A percentile compares a stretch with the other conserved stretches of the same genome.
Conservation (phyloP, 371 early-diverging fungal species). For the Syncephalastrum contaminatum region DNA sequence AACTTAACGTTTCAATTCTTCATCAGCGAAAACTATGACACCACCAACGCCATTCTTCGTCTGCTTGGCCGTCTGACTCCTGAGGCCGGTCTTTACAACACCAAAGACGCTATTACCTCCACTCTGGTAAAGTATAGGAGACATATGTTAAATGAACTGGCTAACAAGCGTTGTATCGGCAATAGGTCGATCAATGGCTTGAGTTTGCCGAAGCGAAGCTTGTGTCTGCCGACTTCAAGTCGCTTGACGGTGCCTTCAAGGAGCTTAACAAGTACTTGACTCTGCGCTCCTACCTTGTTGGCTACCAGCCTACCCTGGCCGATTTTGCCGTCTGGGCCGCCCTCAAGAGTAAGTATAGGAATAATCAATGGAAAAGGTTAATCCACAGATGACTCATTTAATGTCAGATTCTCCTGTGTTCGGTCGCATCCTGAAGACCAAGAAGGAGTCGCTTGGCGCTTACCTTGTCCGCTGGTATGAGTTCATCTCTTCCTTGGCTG, state of each 20-base stretch:
- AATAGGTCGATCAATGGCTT: constrained; percentile 62
- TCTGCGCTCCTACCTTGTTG: constrained; percentile 81
- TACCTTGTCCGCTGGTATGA: constrained; percentile 86
- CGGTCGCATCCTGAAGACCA: constrained; percentile 75
- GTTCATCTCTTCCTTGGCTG: constrained; percentile 65
- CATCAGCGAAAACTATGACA: constrained; percentile 39
- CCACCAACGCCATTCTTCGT: constrained; percentile 41
- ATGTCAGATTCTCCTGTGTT: constrained; percentile 72
- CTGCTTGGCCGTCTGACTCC: constrained; percentile 41
- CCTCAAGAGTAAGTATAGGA: constrained; percentile 56
- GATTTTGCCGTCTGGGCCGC: constrained; percentile 91
- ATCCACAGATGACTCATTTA: constrained; percentile 4
- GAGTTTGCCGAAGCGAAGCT: constrained; percentile 65
- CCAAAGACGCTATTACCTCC: constrained; percentile 39
- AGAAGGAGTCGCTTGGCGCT: constrained; percentile 65
- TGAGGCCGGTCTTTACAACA: constrained; percentile 39
- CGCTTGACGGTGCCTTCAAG: constrained; percentile 62
- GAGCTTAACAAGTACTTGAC: constrained; percentile 76
- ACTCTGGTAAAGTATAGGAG: constrained; percentile 28
- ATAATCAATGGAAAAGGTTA: neutral
- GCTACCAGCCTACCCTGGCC: constrained; percentile 76
- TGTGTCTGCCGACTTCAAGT: constrained; percentile 69
- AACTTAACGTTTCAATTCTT: neutral
- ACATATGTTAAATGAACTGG: neutral
- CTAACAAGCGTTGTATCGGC: neutral